Percentiles rank a stretch among this genome's conserved stretches.
These are phyloP conservation scores for Daldinia grandis DNA, from an alignment of 495 filamentous ascomycete genomes.

Conservation along the genomic window DNA sequence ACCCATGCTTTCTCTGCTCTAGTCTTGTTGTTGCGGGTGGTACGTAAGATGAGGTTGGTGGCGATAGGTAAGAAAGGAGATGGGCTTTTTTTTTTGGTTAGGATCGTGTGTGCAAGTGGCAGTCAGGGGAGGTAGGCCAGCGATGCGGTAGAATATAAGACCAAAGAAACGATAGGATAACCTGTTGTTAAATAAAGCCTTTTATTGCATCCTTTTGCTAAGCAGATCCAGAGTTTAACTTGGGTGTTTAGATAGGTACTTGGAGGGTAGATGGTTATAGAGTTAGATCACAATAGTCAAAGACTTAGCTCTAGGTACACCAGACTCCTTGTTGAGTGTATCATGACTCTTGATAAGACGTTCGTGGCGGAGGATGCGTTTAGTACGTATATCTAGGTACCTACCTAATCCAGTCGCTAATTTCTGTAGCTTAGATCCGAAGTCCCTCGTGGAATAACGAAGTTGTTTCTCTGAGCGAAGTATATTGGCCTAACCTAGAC, in stretches of 20 bases:
- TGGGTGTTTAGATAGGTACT: too few species aligned
- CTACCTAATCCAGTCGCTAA: not conserved
- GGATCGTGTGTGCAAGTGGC: not conserved
- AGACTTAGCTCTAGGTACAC: not conserved
- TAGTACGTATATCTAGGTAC: not conserved
- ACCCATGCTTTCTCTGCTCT: not conserved
- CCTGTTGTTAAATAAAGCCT: not conserved
- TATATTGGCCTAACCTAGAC: too few species aligned
- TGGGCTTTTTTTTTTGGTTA: not conserved
- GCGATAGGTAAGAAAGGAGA: not conserved
- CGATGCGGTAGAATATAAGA: not conserved
- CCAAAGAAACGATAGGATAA: not conserved
- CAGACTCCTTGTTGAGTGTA: too few species aligned
- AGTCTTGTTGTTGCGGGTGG: not conserved
- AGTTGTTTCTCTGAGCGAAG: not conserved
- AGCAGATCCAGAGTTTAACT: not conserved
- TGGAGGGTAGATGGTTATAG: not conserved
- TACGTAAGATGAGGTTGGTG: not conserved
- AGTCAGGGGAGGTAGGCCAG: not conserved
- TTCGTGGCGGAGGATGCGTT: not conserved
- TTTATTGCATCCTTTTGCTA: not conserved
- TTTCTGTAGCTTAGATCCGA: not conserved
- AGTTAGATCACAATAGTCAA: not conserved
- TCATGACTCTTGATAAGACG: not conserved
- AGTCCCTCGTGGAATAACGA: not conserved